Percentiles rank a stretch among this genome's conserved stretches.
Evolutionary conservation across 192 early-diverging fungal species (phyloP).

Genomic region (Umbelopsis vinacea): DNA sequence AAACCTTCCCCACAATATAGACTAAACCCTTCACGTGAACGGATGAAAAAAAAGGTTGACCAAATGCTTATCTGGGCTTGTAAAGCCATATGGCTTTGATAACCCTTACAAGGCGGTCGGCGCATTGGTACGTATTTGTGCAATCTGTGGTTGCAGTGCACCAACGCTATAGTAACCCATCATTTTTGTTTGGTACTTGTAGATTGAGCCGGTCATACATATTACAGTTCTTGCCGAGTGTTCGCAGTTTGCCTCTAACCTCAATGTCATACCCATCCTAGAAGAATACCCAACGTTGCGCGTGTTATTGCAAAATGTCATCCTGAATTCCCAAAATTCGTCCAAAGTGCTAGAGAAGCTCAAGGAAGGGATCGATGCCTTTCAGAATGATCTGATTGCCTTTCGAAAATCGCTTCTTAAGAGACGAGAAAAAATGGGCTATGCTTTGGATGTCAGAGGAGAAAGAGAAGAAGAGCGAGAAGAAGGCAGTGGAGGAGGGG

Average conservation of each 20-base stretch:
- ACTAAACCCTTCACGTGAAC: too few relatives aligned
- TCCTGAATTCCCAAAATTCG: slow-evolving; percentile 45
- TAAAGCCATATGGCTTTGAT: slow-evolving; percentile 1
- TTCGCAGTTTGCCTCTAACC: slow-evolving; percentile 63
- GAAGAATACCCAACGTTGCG: slow-evolving; percentile 64
- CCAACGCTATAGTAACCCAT: too few relatives aligned
- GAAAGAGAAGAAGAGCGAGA: slow-evolving; percentile 24
- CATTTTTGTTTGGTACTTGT: not conserved
- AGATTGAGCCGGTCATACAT: slow-evolving; percentile 43
- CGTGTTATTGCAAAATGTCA: slow-evolving; percentile 54
- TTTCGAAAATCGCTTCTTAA: slow-evolving; percentile 49
- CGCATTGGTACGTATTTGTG: not conserved
- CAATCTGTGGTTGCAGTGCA: too few relatives aligned
- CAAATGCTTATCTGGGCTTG: not conserved
- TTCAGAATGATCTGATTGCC: slow-evolving; percentile 45
- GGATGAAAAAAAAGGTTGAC: not conserved
- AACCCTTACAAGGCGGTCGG: not conserved
- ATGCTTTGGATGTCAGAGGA: slow-evolving; percentile 46
- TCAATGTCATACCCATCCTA: slow-evolving; percentile 58
- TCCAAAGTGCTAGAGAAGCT: slow-evolving; percentile 43
- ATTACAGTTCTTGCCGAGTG: slow-evolving; percentile 64
- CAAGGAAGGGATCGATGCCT: slow-evolving; percentile 42
- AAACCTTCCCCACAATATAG: not conserved
- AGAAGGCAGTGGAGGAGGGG: not conserved
- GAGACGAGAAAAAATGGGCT: slow-evolving; percentile 47